Evolutionary conservation across 306 rosid species (phyloP).

Genomic region (Quercus agrifolia): DNA sequence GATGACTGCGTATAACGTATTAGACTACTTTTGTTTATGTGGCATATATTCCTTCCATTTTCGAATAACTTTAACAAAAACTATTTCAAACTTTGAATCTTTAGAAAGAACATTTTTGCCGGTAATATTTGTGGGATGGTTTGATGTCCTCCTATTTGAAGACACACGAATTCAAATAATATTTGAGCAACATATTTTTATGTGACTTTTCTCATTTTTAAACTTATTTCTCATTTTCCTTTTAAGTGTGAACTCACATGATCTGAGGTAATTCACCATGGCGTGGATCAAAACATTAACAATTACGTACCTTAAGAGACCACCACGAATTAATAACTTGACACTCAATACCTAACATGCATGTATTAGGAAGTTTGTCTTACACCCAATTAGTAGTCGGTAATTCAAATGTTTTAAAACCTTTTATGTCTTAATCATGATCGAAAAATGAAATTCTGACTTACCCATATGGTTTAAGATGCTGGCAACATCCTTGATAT

Average conservation of each 20-base stretch:
- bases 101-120: not conserved
- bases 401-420: no score
- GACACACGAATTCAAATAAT: conserved; percentile 28
- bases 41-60: no score
- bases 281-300: no score
- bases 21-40: no score
- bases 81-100: conserved; percentile 8
- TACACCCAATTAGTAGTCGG: no score
- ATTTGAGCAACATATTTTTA: conserved; percentile 10
- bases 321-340: no score
- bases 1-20: no score
- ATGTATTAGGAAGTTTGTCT: no score
- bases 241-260: not conserved
- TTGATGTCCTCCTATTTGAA: conserved; percentile 34
- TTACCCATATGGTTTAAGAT: not conserved
- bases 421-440: not conserved
- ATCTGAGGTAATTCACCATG: not conserved
- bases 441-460: not conserved
- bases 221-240: not conserved
- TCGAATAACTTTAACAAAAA: not conserved
- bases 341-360: no score
- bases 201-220: not conserved
- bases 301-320: no score
- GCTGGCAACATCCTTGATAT: not conserved
- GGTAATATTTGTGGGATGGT: conserved; percentile 6